Evolutionary conservation across 768 basidiomycete genomes (phyloP), one percentile per base, ranked within the genome.

Genomic region (Tephrocybe sp.): DNA sequence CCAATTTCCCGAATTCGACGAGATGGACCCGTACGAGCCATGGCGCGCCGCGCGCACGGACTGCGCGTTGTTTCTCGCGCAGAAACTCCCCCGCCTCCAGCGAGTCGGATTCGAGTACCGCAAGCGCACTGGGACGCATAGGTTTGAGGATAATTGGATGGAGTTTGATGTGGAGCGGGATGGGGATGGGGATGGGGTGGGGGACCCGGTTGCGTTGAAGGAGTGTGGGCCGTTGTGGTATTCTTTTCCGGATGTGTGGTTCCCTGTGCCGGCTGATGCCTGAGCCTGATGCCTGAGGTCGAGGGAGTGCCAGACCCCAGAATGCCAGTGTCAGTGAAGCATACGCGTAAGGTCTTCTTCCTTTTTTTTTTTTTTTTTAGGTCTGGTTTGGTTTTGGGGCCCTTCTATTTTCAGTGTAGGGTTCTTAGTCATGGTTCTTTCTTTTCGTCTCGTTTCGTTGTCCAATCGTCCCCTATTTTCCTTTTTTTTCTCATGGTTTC

Each of bases 131-230:
- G 72, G 72, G 12, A 68, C 66, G 7, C 70, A 72, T 53, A 58
- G 69, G 35, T 72, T 68, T 46, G 72, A 76, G 49, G 74, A 76
- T 52, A 61, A 65, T 16, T 76, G 73, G 73, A 49, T 74, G 41
- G 73, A 74, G 54, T 74, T 65, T 50, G 66, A 65, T 39, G 57
- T 75, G 17, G 62, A 63, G 23, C 61, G 71, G 26, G 52, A 51
- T 13, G 47, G 51, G 9, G 32, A 32, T 16, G 50, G 52, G 13
- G 45, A 44, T 1, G 51, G 50, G n/a, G 49, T 35, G 32, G 36
- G 48, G 3, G 55, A 47, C 26, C 26, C 26, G 26, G 49, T 68
- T 23, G 51, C 41, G 40, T 46, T 75, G n/a, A 42, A 48, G 14
- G 69, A 74, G 54, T 45, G 68, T 19, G 58, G 53, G 1, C 58